phyloP scores from a whole-genome alignment of 352 stramenopile species.

The Phytophthora agathidicida region DNA sequence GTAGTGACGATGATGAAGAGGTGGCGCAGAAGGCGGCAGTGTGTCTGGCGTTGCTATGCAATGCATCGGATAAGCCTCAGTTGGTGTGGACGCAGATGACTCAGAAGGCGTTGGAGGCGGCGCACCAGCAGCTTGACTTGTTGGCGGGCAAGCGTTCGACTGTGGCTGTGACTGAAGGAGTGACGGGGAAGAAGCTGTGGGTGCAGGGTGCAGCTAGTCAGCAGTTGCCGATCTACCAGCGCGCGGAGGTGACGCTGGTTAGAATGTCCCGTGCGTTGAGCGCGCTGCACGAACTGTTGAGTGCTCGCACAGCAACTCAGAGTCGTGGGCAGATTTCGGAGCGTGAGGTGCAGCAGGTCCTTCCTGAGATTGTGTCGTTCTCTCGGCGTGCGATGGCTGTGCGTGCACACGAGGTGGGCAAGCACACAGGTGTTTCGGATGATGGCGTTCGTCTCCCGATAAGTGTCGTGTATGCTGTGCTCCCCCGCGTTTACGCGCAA shows the following conservation, averaged over 20 bases:
- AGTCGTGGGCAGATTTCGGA: slow-evolving; percentile 59
- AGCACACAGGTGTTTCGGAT: slow-evolving; percentile 82
- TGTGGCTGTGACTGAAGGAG: slow-evolving; percentile 16
- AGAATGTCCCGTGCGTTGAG: slow-evolving; percentile 46
- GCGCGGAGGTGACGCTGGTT: slow-evolving; percentile 46
- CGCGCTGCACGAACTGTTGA: slow-evolving; percentile 52
- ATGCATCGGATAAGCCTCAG: slow-evolving; percentile 68
- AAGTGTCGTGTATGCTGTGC: slow-evolving; percentile 74
- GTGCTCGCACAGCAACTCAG: slow-evolving; percentile 35
- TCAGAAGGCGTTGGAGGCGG: slow-evolving; percentile 62
- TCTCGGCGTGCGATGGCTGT: slow-evolving; percentile 65
- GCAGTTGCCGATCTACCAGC: slow-evolving; percentile 61
- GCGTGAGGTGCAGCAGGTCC: slow-evolving; percentile 73
- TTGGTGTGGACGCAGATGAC: slow-evolving; percentile 70
- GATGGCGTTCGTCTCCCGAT: slow-evolving; percentile 74
- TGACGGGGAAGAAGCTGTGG: slow-evolving; percentile 68
- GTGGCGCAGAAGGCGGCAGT: slow-evolving; percentile 27
- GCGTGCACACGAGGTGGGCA: slow-evolving; percentile 74
- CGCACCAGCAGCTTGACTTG: slow-evolving; percentile 71
- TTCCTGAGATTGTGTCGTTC: slow-evolving; percentile 59
- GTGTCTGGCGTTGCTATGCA: slow-evolving; percentile 60
- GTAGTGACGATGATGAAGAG: slow-evolving; percentile 20
- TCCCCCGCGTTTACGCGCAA: slow-evolving; percentile 64
- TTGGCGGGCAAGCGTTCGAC: slow-evolving; percentile 60
- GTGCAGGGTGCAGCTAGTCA: slow-evolving; percentile 43